Conservation (phyloP, 2,329 filamentous ascomycete genomes). For the Penicillium sp. region DNA sequence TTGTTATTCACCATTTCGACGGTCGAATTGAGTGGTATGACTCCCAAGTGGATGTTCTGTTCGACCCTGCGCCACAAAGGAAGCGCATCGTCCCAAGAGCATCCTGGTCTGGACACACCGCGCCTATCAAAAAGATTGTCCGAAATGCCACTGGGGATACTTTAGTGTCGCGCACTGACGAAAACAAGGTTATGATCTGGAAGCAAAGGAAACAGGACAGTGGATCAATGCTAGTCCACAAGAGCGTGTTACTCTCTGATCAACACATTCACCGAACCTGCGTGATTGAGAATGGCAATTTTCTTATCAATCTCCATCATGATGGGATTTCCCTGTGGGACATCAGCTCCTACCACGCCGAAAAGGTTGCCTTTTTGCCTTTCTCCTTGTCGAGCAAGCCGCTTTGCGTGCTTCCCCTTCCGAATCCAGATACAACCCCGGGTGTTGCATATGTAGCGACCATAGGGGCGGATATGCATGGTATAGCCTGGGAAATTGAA, state of each 20-base stretch:
- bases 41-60: conserved; percentile 68
- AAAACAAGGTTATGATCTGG: conserved; percentile 80
- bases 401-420: conserved; percentile 72
- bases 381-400: conserved; percentile 64
- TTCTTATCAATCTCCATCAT: conserved; percentile 73
- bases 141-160: conserved; percentile 75
- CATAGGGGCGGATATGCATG: conserved; percentile 69
- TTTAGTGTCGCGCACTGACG: conserved; percentile 71
- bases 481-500: conserved; percentile 72
- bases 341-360: conserved; percentile 56
- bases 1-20: conserved; percentile 79
- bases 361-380: conserved; percentile 52
- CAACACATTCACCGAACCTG: conserved; percentile 75
- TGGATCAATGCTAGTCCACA: conserved; percentile 55
- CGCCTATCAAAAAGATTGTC: conserved; percentile 75
- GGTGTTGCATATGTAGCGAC: conserved; percentile 67
- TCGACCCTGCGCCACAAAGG: conserved; percentile 62
- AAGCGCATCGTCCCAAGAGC: conserved; percentile 57
- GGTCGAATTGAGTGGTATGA: conserved; percentile 78
- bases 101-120: conserved; percentile 78
- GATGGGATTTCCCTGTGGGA: conserved; percentile 72
- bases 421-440: conserved; percentile 51
- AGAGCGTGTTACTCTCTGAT: conserved; percentile 61
- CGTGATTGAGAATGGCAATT: conserved; percentile 68
- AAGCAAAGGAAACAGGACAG: conserved; percentile 53